These are phyloP conservation scores for Pestalotiopsis sp. DNA, from an alignment of 2,329 filamentous ascomycete genomes.

Conservation along the genomic window DNA sequence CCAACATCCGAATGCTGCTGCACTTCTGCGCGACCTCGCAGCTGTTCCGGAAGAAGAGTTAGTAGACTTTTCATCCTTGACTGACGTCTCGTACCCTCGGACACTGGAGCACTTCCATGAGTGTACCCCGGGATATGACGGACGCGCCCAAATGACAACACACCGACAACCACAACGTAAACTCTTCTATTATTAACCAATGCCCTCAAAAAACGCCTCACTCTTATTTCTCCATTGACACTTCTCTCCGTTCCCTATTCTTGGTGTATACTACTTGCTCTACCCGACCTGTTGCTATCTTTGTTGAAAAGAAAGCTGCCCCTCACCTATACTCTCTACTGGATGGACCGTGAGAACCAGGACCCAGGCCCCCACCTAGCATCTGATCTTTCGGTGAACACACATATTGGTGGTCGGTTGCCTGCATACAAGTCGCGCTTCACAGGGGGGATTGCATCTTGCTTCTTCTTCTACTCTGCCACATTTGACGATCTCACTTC, in stretches of 20 bases:
- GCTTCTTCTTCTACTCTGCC: slow-evolving; percentile 6
- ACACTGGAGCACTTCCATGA: not conserved
- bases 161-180: slow-evolving; percentile 18
- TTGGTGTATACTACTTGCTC: not conserved
- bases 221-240: slow-evolving; percentile 7
- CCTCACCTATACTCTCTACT: not conserved
- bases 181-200: slow-evolving; percentile 20
- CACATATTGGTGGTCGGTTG: slow-evolving; percentile 24
- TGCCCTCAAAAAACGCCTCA: slow-evolving; percentile 24
- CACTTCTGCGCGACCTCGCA: not conserved
- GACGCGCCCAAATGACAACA: slow-evolving; percentile 17
- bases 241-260: not conserved
- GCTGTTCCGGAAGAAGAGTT: no score
- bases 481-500: not conserved
- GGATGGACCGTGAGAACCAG: not conserved
- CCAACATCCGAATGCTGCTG: not conserved
- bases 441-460: slow-evolving; percentile 12
- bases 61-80: not conserved
- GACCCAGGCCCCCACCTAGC: slow-evolving; percentile 18
- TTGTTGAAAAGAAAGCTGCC: not conserved
- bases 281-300: slow-evolving; percentile 7
- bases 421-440: slow-evolving; percentile 19
- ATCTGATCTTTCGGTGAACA: slow-evolving; percentile 22
- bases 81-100: not conserved
- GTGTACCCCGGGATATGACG: not conserved